These are phyloP conservation scores for Geotrichum citri-aurantii DNA, from an alignment of 1,139 yeast genomes.

Conservation along the genomic window DNA sequence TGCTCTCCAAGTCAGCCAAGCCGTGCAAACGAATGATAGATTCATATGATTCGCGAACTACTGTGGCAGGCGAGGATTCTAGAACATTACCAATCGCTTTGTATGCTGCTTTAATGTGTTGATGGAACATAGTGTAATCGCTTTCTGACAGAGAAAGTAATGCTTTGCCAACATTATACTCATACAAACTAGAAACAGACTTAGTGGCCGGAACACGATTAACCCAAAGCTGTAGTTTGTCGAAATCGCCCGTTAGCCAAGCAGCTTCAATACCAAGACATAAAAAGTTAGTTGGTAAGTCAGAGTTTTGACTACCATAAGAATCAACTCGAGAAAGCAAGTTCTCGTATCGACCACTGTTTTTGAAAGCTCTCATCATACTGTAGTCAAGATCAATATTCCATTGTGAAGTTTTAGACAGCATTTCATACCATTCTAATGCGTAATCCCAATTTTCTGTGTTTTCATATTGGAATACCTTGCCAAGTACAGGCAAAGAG, in stretches of 20 bases:
- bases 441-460: slow-evolving; percentile 87
- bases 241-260: slow-evolving; percentile 54
- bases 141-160: slow-evolving; percentile 42
- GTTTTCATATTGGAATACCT: slow-evolving; percentile 73
- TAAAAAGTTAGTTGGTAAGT: slow-evolving; percentile 31
- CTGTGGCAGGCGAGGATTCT: slow-evolving; percentile 55
- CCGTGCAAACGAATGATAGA: slow-evolving; percentile 64
- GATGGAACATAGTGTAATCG: slow-evolving; percentile 35
- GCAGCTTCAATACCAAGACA: slow-evolving; percentile 72
- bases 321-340: slow-evolving; percentile 33
- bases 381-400: slow-evolving; percentile 38
- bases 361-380: slow-evolving; percentile 49
- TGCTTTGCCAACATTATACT: slow-evolving; percentile 61
- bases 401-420: slow-evolving; percentile 42
- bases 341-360: slow-evolving; percentile 54
- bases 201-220: slow-evolving; percentile 39
- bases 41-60: slow-evolving; percentile 53
- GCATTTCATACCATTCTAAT: slow-evolving; percentile 73
- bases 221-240: slow-evolving; percentile 55
- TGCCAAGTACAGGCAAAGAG: slow-evolving; percentile 60
- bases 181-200: slow-evolving; percentile 39
- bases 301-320: slow-evolving; percentile 4
- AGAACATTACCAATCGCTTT: slow-evolving; percentile 54
- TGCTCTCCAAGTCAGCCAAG: slow-evolving; percentile 52
- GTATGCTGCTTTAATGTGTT: slow-evolving; percentile 49